phyloP scores from a whole-genome alignment of 2,329 filamentous ascomycete genomes.

The Exophiala spinifera region DNA sequence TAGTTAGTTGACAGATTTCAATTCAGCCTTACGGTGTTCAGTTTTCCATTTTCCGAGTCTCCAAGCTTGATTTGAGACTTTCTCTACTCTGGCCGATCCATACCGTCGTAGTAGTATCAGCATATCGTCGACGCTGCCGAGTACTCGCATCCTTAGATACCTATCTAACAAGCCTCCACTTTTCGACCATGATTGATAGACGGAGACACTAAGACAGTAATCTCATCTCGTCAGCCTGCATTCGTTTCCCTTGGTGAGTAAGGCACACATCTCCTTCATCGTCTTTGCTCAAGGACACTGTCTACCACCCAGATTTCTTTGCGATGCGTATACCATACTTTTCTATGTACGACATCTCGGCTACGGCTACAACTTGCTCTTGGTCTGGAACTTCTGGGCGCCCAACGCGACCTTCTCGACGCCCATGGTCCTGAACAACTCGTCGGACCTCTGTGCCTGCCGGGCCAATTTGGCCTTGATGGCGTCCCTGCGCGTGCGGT shows the following conservation, averaged over 20 bases:
- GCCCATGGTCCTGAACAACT: constrained; percentile 19
- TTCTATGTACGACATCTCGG: no score
- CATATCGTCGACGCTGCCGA: no score
- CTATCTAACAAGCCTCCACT: not conserved
- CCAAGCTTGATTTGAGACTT: not conserved
- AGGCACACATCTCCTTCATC: no score
- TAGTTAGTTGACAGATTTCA: no score
- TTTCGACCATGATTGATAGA: not conserved
- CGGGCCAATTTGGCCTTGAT: constrained; percentile 14
- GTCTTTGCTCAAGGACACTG: no score
- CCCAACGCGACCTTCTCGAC: constrained; percentile 14
- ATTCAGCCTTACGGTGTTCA: no score
- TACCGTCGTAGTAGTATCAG: not conserved
- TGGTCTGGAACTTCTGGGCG: constrained; percentile 19
- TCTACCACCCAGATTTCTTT: no score
- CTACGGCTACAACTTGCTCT: constrained; percentile 11
- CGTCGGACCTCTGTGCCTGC: constrained; percentile 15
- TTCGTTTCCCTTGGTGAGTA: no score
- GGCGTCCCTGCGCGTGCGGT: constrained; percentile 32
- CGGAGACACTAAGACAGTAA: no score
- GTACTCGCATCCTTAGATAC: no score
- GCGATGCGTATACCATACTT: no score
- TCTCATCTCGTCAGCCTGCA: no score
- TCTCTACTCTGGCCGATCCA: not conserved
- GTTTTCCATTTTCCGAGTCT: not conserved